These are phyloP conservation scores for Pseudogymnoascus sp. DNA, from an alignment of 2,329 filamentous ascomycete species.

Conservation along the genomic window DNA sequence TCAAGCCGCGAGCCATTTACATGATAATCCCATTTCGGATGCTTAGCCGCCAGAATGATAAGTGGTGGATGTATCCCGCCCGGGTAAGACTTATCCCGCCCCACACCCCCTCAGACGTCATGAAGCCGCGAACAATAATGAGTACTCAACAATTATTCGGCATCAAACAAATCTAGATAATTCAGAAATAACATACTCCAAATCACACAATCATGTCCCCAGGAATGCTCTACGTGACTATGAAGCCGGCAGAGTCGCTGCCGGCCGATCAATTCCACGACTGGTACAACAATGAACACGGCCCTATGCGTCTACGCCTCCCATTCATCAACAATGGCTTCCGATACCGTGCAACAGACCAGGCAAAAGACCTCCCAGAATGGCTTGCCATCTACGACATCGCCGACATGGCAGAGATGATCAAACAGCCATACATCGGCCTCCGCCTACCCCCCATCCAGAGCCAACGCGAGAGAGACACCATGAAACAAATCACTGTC, in stretches of 20 bases:
- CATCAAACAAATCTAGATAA: not conserved
- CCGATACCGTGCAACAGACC: constrained; percentile 64
- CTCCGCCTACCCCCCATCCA: constrained; percentile 51
- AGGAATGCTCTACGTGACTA: constrained; percentile 77
- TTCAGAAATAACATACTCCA: not conserved
- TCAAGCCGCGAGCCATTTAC: no score
- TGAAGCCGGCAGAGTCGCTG: constrained; percentile 64
- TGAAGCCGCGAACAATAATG: not conserved
- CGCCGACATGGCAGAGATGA: constrained; percentile 62
- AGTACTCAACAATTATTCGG: not conserved
- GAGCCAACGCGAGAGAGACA: constrained; percentile 50
- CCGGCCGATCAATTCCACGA: constrained; percentile 66
- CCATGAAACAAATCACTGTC: constrained; percentile 59
- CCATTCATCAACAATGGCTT: constrained; percentile 70
- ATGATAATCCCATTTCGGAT: no score
- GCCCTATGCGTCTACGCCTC: constrained; percentile 68
- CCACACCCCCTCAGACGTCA: not conserved
- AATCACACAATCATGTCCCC: constrained; percentile 25
- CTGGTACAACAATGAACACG: constrained; percentile 93
- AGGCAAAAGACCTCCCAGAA: constrained; percentile 45
- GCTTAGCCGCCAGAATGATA: not conserved
- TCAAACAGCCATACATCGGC: constrained; percentile 59
- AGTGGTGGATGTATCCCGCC: not conserved
- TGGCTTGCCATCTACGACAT: constrained; percentile 81
- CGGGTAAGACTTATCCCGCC: not conserved